Evolutionary conservation across 768 basidiomycete species (phyloP).

Genomic region (Gymnopilus dilepis): DNA sequence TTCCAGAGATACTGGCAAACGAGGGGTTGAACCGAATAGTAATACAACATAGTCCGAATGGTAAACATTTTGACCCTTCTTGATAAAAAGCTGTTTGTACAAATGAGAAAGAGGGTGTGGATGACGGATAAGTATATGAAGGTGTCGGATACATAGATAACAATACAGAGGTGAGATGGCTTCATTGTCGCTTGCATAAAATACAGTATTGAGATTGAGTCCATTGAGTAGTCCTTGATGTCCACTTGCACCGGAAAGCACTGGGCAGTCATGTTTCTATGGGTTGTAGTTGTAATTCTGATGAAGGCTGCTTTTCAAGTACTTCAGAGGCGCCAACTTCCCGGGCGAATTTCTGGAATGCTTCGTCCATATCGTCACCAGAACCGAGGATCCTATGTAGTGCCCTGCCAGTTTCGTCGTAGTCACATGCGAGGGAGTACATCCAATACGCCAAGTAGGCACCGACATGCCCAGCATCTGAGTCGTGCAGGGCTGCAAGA

Average conservation of each 20-base stretch:
- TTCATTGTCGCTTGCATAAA: constrained; percentile 9
- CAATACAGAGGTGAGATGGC: constrained; percentile 8
- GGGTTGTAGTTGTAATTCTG: too few species aligned
- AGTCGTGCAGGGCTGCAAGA: constrained; percentile 45
- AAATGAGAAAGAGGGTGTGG: background rate
- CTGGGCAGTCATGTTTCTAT: background rate
- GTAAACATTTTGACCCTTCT: too few species aligned
- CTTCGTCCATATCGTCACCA: constrained; percentile 35
- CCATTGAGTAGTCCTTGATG: background rate
- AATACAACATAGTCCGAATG: too few species aligned
- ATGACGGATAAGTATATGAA: background rate
- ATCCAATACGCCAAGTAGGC: constrained; percentile 50
- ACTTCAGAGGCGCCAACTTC: constrained; percentile 25
- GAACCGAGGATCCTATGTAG: constrained; percentile 39
- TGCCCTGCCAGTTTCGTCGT: constrained; percentile 45
- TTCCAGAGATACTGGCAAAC: too few species aligned
- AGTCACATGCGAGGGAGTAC: constrained; percentile 48
- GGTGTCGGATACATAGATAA: constrained; percentile 11
- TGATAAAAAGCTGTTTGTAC: too few species aligned
- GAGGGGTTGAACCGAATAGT: too few species aligned
- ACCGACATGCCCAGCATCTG: constrained; percentile 46
- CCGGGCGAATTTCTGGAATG: constrained; percentile 34
- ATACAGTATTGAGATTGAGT: constrained; percentile 14
- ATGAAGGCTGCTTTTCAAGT: constrained; percentile 6
- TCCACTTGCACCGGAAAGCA: constrained; percentile 14